A percentile compares a stretch with the other conserved stretches of the same genome.
These are phyloP conservation scores for Plantago ovata DNA, from an alignment of 257 asterid species.

Conservation along the genomic window DNA sequence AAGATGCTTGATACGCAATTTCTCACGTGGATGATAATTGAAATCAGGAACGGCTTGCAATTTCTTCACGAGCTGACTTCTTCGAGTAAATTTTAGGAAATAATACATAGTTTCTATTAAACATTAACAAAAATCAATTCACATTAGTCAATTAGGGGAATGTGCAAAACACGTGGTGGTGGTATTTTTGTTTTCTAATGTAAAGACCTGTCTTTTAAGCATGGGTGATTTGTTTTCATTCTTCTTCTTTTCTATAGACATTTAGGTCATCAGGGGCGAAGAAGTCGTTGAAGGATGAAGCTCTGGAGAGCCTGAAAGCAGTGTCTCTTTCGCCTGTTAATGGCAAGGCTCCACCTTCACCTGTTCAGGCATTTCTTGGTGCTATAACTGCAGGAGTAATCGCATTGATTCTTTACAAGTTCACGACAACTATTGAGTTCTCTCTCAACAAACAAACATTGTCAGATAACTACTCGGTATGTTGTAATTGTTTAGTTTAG, in stretches of 20 bases:
- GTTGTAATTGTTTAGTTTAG: slow-evolving; percentile 19
- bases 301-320: slow-evolving; percentile 63
- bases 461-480: slow-evolving; percentile 71
- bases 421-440: slow-evolving; percentile 68
- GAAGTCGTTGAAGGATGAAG: slow-evolving; percentile 69
- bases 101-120: not conserved
- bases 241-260: slow-evolving; percentile 32
- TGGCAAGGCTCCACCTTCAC: slow-evolving; percentile 61
- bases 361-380: slow-evolving; percentile 77
- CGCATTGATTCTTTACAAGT: slow-evolving; percentile 69
- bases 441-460: slow-evolving; percentile 69
- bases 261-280: slow-evolving; percentile 67
- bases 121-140: not conserved
- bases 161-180: not conserved
- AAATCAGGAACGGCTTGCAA: not conserved
- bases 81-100: not conserved
- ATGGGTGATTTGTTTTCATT: slow-evolving; percentile 8
- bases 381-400: slow-evolving; percentile 73
- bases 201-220: not conserved
- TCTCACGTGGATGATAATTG: not conserved
- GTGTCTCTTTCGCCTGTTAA: slow-evolving; percentile 46
- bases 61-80: not conserved
- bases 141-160: no score
- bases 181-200: not conserved
- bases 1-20: no score